Evolutionary conservation across 768 basidiomycete genomes (phyloP), one percentile per base, ranked within the genome.

Genomic region (Albatrellus ellisii): DNA sequence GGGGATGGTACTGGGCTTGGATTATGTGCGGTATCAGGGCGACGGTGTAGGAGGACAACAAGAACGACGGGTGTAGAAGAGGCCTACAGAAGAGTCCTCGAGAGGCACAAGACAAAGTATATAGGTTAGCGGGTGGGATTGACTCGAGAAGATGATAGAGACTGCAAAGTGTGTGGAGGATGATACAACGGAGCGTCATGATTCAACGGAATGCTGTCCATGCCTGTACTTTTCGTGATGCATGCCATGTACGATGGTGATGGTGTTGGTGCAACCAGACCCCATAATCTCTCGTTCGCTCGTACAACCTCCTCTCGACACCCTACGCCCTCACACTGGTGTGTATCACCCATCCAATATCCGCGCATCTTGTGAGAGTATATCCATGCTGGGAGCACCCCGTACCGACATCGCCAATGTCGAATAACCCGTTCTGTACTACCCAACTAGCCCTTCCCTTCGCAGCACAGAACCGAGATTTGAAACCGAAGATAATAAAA

Each of bases 401-500:
- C 18, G 14, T 12, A 14, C 34, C 17, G 4, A n/a, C n/a, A n/a
- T n/a, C n/a, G n/a, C n/a, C n/a, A n/a, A n/a, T n/a, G n/a, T n/a
- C n/a, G n/a, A n/a, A n/a, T n/a, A n/a, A n/a, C n/a, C n/a, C n/a
- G n/a, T n/a, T n/a, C n/a, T n/a, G n/a, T n/a, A n/a, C n/a, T n/a
- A n/a, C n/a, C n/a, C n/a, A n/a, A n/a, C n/a, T n/a, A n/a, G n/a
- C n/a, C n/a, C n/a, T n/a, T n/a, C 34, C 26, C 27, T 18, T 28
- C 26, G n/a, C 39, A 40, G n/a, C 24, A 12, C 26, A 9, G 22
- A 14, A 29, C 39, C 26, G 31, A 26, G 11, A 25, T 12, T 12
- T 28, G 39, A 40, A 41, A 41, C 26, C 17, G 39, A 41, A 38
- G 26, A 17, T 29, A 41, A 41, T 41, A 41, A 41, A 41, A 41